Evolutionary conservation across 257 asterid genomes (phyloP), one percentile per base, ranked within the genome.

Genomic region (Solanum rostratum): DNA sequence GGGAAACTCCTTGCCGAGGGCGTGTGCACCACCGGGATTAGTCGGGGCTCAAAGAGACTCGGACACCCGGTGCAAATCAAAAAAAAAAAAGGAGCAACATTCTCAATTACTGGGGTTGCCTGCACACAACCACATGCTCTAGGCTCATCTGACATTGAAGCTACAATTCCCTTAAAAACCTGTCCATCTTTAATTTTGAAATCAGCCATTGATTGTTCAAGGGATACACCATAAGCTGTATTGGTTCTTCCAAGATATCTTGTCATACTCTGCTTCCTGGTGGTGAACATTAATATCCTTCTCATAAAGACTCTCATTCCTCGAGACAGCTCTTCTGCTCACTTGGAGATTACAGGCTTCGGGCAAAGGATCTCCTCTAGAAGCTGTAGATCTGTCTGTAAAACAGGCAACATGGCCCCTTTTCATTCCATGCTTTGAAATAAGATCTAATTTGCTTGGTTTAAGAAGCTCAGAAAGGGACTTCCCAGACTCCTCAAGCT

Each of bases 381-480:
- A 88, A n/a, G 91, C 66, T 62, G 50, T 84, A 30, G 89, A 89
- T 90, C 90, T 92, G 88, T 92, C 91, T 86, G 84, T 88, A 88
- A 92, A 93, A 85, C 96, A 95, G 84, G 95, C 95, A 33, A 87
- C 49, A 63, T 92, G 97, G 9, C 98, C 97, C 87, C 96, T 86
- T 89, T 92, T 95, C 96, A 95, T 90, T 79, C 89, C 92, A 53
- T 89, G 90, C 80, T 81, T 86, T 46, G 91, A 78, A 3, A 92
- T 86, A 86, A 93, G 92, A 45, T 93, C 93, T 53, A 84, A 79
- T 22, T 24, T 83, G 14, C 88, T 89, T 76, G 89, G 82, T 87
- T 84, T 84, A 18, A 92, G 97, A 89, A 95, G 92, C 90, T 92
- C 90, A 2, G 91, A 85, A 80, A 93, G 89, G 63, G 92, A 87